Percentiles rank a stretch among this genome's conserved stretches.
Conservation (phyloP, 148 eudicot species). For the Amaranthus palmeri region DNA sequence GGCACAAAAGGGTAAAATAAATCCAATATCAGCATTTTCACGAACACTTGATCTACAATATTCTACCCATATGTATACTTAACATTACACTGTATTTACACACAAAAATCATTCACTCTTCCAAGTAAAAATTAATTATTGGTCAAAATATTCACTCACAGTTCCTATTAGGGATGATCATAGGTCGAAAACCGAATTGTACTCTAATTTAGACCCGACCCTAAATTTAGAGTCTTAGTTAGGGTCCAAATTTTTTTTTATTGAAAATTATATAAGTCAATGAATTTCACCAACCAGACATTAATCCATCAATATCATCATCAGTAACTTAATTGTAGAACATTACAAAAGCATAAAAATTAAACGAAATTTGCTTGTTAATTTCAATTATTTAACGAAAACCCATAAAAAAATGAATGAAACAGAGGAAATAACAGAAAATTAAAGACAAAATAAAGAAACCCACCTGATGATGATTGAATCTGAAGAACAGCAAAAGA, state of each 20-base stretch:
- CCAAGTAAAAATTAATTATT: not conserved
- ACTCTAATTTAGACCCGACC: too few relatives aligned
- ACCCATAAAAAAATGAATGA: not conserved
- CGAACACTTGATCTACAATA: too few relatives aligned
- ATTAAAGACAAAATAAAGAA: not conserved
- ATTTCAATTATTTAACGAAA: not conserved
- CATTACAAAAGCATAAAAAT: not conserved
- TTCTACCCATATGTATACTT: too few relatives aligned
- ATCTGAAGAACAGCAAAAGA: not conserved
- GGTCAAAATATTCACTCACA: not conserved
- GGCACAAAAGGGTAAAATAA: too few relatives aligned
- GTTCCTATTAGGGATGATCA: too few relatives aligned
- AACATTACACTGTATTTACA: not conserved
- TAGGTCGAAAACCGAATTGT: too few relatives aligned
- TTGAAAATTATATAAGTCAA: not conserved
- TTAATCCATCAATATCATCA: not conserved
- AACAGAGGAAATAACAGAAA: too few relatives aligned
- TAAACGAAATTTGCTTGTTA: not conserved
- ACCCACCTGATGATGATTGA: slow-evolving; percentile 14
- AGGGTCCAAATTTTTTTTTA: too few relatives aligned
- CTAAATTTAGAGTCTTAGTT: too few relatives aligned
- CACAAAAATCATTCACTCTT: not conserved
- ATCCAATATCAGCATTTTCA: not conserved
- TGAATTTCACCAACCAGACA: not conserved
- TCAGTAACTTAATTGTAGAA: not conserved